These are phyloP conservation scores for Acer negundo DNA, from an alignment of 345 rosid genomes.

Conservation along the genomic window DNA sequence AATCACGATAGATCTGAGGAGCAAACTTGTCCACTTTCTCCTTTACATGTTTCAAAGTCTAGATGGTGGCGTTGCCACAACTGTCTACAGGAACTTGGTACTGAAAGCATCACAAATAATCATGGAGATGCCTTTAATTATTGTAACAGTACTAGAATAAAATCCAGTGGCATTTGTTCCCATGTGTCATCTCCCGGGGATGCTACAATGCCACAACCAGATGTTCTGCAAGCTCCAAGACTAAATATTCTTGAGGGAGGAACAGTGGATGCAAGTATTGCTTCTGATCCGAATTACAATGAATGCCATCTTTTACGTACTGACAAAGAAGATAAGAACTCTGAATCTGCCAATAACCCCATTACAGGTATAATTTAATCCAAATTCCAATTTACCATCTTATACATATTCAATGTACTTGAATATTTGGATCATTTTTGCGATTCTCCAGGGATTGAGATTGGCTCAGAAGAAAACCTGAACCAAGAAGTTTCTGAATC, in stretches of 20 bases:
- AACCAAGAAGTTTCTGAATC: conserved; percentile 32
- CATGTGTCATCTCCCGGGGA: conserved; percentile 26
- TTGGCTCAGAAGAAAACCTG: conserved; percentile 34
- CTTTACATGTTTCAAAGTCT: conserved; percentile 50
- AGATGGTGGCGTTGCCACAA: conserved; percentile 57
- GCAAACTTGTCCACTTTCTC: conserved; percentile 44
- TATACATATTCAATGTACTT: conserved; percentile 6
- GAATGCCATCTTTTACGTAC: conserved; percentile 19
- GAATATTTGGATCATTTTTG: conserved; percentile 6
- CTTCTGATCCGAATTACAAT: conserved; percentile 26
- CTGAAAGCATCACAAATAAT: conserved; percentile 23
- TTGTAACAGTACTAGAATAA: conserved; percentile 16
- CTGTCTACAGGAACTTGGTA: conserved; percentile 39
- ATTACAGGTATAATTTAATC: conserved; percentile 37
- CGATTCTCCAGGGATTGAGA: conserved; percentile 36
- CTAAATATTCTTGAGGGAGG: conserved; percentile 22
- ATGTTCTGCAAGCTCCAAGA: conserved; percentile 33
- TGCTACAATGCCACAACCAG: conserved; percentile 23
- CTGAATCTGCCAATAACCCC: conserved; percentile 17
- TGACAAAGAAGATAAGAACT: conserved; percentile 35
- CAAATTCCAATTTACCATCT: conserved; percentile 13
- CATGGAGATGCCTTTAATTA: conserved; percentile 20
- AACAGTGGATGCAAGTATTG: conserved; percentile 29
- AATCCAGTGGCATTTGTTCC: conserved; percentile 28
- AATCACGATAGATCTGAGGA: conserved; percentile 32